Evolutionary conservation across 805 yeast genomes (phyloP).

Genomic region (Huiozyma sinensis): DNA sequence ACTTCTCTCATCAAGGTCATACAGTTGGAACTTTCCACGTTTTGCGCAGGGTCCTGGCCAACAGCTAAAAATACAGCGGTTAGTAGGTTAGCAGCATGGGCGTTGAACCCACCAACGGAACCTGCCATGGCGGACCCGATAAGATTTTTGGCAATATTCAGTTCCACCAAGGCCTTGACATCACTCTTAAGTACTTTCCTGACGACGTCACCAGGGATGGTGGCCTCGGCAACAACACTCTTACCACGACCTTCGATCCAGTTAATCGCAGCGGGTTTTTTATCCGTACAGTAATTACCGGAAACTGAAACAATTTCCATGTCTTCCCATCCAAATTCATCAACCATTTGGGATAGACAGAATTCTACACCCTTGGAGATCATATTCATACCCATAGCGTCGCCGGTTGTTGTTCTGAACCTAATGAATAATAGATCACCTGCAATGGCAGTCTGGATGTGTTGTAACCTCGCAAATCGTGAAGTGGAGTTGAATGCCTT

Average conservation of each 20-base stretch:
- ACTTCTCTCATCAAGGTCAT: slow-evolving; percentile 85
- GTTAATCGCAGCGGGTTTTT: slow-evolving; percentile 95
- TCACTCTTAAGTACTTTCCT: slow-evolving; percentile 77
- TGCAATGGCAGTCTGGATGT: slow-evolving; percentile 86
- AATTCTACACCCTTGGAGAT: slow-evolving; percentile 95
- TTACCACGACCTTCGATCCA: slow-evolving; percentile 99
- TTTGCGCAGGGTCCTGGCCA: slow-evolving; percentile 99
- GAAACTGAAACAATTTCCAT: slow-evolving; percentile 90
- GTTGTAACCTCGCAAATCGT: slow-evolving; percentile 90
- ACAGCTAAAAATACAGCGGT: slow-evolving; percentile 92
- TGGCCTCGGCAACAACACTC: slow-evolving; percentile 93
- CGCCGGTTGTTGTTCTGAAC: slow-evolving; percentile 97
- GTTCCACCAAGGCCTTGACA: slow-evolving; percentile 83
- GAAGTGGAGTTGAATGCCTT: slow-evolving; percentile 94
- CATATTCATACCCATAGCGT: slow-evolving; percentile 99
- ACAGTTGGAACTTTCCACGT: slow-evolving; percentile 95
- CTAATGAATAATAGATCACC: slow-evolving; percentile 83
- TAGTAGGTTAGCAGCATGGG: slow-evolving; percentile 93
- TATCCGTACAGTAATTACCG: slow-evolving; percentile 96
- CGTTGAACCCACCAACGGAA: slow-evolving; percentile 93
- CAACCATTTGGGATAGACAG: slow-evolving; percentile 74
- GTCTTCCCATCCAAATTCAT: slow-evolving; percentile 85
- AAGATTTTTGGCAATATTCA: slow-evolving; percentile 80
- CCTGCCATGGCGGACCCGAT: slow-evolving; percentile 99
- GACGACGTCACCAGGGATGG: slow-evolving; percentile 74